Base-by-base conservation (phyloP, 1,139 yeast species). In the Hyphopichia pseudoburtonii region DNA sequence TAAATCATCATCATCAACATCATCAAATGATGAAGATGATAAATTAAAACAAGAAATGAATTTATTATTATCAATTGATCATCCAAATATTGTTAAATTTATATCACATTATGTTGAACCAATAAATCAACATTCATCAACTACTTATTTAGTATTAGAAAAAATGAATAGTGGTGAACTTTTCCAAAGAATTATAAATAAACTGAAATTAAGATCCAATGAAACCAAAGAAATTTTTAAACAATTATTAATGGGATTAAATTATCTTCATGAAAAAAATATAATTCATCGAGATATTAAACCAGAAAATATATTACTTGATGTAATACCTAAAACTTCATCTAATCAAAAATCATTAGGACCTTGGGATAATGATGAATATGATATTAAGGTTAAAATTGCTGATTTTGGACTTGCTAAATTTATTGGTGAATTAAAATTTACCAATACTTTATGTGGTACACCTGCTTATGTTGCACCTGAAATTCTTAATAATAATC, bases 251-350 rank as follows among this genome's bases (percentile, higher is more conserved):
- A 53, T 70, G 2, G 94, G 92, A 0, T 56, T 85, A 23, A 56
- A 61, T 28, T 82, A 84, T 53, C 58, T 87, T 29, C 96, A 88
- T 54, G 66, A 72, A 3, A 74, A 73, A 35, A 88, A 92, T 36
- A 84, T 88, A 30, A 90, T 94, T 4, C 96, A 88, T 62, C 60
- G 96, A 44, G 94, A 88, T 55, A 85, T 89, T 40, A 88, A 88
- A 54, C 96, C 96, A 0, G 96, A 88, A 52, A 88, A 88, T 53
- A 78, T 88, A n/a, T 66, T 89, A 24, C 64, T 89, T 15, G 96
- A 88, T 53, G 78, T 83, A 15, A 69, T 68, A 0, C 80, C 75
- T 7, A 62, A 77, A 33, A 48, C 56, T 0, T 49, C 64, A 6
- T 39, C 55, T 0, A 64, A 64, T 21, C 76, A 76, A 38, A 81